phyloP scores from a whole-genome alignment of 2,329 filamentous ascomycete species.

The Stemphylium vesicarium region DNA sequence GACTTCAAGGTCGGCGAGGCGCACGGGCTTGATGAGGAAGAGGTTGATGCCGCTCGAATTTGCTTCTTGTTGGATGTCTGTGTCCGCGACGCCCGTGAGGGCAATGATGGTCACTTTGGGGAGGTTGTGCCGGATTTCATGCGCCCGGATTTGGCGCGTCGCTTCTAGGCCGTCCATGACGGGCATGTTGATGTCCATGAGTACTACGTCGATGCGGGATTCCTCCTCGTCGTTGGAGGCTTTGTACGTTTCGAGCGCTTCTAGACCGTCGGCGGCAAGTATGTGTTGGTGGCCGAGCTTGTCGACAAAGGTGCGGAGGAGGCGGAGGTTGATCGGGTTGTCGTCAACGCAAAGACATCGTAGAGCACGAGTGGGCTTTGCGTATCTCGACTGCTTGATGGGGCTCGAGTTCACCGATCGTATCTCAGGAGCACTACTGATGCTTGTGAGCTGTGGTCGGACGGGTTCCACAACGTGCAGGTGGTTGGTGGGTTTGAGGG shows the following conservation, averaged over 20 bases:
- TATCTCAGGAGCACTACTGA: conserved; percentile 42
- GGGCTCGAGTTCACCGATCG: conserved; percentile 25
- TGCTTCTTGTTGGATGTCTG: conserved; percentile 58
- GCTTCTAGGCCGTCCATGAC: conserved; percentile 51
- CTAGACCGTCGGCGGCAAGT: conserved; percentile 46
- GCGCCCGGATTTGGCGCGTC: conserved; percentile 50
- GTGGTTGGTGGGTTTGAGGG: conserved; percentile 19
- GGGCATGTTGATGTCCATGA: conserved; percentile 50
- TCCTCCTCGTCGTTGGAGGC: conserved; percentile 14
- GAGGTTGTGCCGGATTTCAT: conserved; percentile 54
- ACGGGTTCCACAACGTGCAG: conserved; percentile 13
- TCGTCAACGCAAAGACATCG: conserved; percentile 49
- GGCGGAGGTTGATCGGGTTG: conserved; percentile 49
- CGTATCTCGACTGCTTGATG: conserved; percentile 25
- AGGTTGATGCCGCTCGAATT: conserved; percentile 61
- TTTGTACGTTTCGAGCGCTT: conserved; percentile 44
- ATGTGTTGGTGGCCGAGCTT: conserved; percentile 43
- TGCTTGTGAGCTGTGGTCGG: conserved; percentile 36
- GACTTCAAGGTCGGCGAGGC: conserved; percentile 53
- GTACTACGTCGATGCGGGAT: conserved; percentile 37
- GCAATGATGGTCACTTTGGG: conserved; percentile 58
- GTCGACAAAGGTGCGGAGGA: conserved; percentile 45
- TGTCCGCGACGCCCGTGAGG: conserved; percentile 60
- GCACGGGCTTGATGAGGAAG: conserved; percentile 62
- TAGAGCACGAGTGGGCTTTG: conserved; percentile 26